These are phyloP conservation scores for Hyaloscypha variabilis DNA, from an alignment of 495 filamentous ascomycete species.

Conservation along the genomic window DNA sequence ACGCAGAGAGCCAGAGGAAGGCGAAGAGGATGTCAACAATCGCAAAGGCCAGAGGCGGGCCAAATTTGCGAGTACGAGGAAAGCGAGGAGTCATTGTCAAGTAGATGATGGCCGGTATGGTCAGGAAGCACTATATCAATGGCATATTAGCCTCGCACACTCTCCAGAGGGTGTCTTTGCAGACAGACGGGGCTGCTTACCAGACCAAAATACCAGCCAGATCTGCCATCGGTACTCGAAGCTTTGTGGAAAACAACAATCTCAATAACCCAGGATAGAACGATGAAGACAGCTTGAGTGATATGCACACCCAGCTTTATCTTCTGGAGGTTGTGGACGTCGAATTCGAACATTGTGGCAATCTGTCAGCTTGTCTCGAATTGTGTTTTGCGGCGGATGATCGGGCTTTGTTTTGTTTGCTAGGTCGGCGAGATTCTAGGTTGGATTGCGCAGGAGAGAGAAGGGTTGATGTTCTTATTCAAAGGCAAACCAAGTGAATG, in stretches of 20 bases:
- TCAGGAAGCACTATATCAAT: constrained; percentile 74
- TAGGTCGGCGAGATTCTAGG: not conserved
- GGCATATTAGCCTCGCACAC: not conserved
- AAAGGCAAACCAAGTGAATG: constrained; percentile 1
- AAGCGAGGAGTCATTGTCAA: constrained; percentile 82
- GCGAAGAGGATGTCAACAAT: constrained; percentile 72
- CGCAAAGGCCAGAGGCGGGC: constrained; percentile 81
- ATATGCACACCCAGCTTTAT: constrained; percentile 60
- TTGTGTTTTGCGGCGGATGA: not conserved
- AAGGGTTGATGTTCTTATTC: not conserved
- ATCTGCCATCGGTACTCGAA: constrained; percentile 65
- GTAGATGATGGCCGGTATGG: constrained; percentile 81
- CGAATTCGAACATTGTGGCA: constrained; percentile 42
- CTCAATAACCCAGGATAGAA: constrained; percentile 72
- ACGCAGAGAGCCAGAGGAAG: constrained; percentile 84
- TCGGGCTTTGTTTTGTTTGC: not conserved
- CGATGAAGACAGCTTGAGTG: constrained; percentile 66
- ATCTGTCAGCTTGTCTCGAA: not conserved
- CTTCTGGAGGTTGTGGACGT: constrained; percentile 53
- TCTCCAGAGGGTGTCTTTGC: not conserved
- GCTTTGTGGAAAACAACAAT: constrained; percentile 68
- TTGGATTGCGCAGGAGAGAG: not conserved
- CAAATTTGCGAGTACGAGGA: constrained; percentile 75
- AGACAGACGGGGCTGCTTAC: constrained; percentile 50
- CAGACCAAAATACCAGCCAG: constrained; percentile 76